A percentile compares a stretch with the other conserved stretches of the same genome.
Conservation (phyloP, 208 protist species). For the Trichomonas gallinae region DNA sequence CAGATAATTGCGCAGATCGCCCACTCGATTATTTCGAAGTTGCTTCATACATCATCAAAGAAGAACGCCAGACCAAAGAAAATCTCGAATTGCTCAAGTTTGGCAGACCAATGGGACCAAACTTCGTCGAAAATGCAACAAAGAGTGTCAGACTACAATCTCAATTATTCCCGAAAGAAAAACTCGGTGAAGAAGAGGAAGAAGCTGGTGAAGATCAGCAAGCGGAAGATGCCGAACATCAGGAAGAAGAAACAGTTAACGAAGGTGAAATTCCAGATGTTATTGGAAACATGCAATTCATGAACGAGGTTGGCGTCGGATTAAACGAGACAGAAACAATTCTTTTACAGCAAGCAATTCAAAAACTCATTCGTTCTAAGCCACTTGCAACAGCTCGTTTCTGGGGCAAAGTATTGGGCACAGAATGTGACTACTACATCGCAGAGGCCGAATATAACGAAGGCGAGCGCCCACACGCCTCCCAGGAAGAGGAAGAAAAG, state of each 20-base stretch:
- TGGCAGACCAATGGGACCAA: background rate
- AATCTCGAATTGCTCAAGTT: background rate
- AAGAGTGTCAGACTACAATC: background rate
- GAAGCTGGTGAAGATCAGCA: background rate
- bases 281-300: background rate
- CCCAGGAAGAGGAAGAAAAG: background rate
- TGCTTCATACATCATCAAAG: constrained; percentile 8
- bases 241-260: background rate
- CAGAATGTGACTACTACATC: background rate
- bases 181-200: background rate
- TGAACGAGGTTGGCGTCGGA: background rate
- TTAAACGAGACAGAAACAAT: background rate
- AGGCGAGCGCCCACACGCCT: background rate
- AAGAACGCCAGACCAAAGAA: background rate
- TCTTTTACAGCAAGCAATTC: constrained; percentile 11
- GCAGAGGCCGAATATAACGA: constrained; percentile 2
- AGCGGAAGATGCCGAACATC: background rate
- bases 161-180: background rate
- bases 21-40: constrained; percentile 18
- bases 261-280: constrained; percentile 13
- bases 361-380: background rate
- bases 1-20: background rate
- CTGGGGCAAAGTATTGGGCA: background rate
- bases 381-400: background rate
- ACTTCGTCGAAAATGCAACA: background rate